phyloP scores from a whole-genome alignment of 768 basidiomycete genomes.

The Suillus lakei region DNA sequence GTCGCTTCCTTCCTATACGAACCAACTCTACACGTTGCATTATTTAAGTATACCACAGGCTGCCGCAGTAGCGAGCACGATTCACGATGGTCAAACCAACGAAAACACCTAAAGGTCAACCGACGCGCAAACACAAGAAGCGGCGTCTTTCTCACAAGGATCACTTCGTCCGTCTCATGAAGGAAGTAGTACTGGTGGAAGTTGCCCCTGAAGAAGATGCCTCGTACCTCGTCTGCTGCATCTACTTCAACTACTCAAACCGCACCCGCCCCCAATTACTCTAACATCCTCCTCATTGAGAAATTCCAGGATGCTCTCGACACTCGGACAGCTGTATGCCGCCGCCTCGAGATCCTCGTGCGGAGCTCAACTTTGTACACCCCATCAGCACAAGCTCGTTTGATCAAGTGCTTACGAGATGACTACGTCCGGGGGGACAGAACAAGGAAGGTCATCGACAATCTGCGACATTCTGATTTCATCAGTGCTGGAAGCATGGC shows the following conservation, averaged over 20 bases:
- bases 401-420: constrained; percentile 26
- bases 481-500: constrained; percentile 20
- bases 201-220: constrained; percentile 6
- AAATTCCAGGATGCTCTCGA: constrained; percentile 34
- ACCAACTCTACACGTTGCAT: background rate
- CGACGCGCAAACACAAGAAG: constrained; percentile 29
- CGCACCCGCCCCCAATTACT: constrained; percentile 21
- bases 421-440: constrained; percentile 32
- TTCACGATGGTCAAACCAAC: background rate
- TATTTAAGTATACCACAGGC: background rate
- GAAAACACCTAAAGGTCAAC: constrained; percentile 15
- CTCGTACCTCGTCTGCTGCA: constrained; percentile 9
- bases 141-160: constrained; percentile 27
- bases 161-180: constrained; percentile 28
- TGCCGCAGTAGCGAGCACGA: background rate
- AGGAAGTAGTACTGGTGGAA: constrained; percentile 19
- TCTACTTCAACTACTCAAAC: constrained; percentile 12
- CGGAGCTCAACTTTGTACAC: constrained; percentile 25
- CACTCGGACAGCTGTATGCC: constrained; percentile 29
- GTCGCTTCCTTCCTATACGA: background rate
- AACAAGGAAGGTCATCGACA: constrained; percentile 29
- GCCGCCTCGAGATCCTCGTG: constrained; percentile 33
- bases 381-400: constrained; percentile 20
- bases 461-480: constrained; percentile 31
- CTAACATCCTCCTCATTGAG: constrained; percentile 31